A percentile compares a stretch with the other conserved stretches of the same genome.
phyloP scores from a whole-genome alignment of 345 rosid genomes.

The Arabis alpina region DNA sequence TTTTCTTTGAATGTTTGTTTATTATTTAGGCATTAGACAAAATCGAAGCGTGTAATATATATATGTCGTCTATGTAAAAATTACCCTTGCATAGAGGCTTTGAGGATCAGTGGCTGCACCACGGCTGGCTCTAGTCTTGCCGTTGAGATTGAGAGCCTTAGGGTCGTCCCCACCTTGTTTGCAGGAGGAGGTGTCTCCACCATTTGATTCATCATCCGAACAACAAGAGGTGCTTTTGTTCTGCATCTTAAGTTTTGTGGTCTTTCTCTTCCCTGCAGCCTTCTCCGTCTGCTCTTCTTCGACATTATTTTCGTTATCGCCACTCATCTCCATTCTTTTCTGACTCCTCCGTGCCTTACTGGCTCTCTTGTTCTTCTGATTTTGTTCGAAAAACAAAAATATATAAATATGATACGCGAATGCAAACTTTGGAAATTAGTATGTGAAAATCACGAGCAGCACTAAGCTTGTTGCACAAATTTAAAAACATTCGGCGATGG shows the following conservation, averaged over 20 bases:
- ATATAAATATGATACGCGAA: not conserved
- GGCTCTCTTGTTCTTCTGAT: constrained; percentile 52
- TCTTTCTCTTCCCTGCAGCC: constrained; percentile 24
- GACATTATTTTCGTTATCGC: constrained; percentile 45
- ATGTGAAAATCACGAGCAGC: not conserved
- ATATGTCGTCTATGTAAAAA: not conserved
- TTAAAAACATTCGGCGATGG: not conserved
- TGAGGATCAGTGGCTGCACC: constrained; percentile 85
- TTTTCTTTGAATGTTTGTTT: not conserved
- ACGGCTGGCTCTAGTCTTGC: constrained; percentile 70
- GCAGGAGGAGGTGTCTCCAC: constrained; percentile 45
- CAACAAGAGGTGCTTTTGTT: constrained; percentile 42
- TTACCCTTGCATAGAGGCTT: constrained; percentile 84
- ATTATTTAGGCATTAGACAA: not conserved
- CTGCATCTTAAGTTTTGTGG: constrained; percentile 30
- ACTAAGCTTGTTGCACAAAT: not conserved
- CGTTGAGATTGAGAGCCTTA: constrained; percentile 48
- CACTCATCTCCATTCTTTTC: constrained; percentile 42
- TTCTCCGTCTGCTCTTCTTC: constrained; percentile 24
- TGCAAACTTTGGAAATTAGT: not conserved
- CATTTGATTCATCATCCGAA: constrained; percentile 62
- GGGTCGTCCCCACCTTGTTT: constrained; percentile 46
- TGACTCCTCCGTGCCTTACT: constrained; percentile 49
- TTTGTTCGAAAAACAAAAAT: constrained; percentile 28
- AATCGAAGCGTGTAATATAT: not conserved